phyloP scores from a whole-genome alignment of 1,284 basidiomycete genomes.

The Leccinum pseudoinsigne region DNA sequence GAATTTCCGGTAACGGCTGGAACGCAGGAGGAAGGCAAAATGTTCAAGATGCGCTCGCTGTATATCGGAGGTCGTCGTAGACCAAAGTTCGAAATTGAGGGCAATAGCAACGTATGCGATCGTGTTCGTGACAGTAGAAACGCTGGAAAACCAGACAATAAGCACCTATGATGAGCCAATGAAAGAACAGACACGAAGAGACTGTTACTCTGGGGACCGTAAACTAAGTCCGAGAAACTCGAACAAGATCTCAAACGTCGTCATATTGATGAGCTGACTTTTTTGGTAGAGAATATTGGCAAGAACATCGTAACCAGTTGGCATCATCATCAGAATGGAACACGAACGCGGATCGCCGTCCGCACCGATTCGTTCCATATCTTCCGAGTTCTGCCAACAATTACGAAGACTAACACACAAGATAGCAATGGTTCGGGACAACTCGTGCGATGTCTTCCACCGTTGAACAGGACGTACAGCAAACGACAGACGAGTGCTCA shows the following conservation, averaged over 20 bases:
- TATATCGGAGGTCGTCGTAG: conserved; percentile 65
- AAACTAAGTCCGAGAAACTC: conserved; percentile 85
- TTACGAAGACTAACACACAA: too few species aligned
- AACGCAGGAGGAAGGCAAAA: conserved; percentile 71
- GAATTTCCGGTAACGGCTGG: conserved; percentile 52
- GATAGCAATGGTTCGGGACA: too few species aligned
- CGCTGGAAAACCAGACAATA: conserved; percentile 39
- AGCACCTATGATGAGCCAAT: background rate
- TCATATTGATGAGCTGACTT: too few species aligned
- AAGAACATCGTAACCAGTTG: too few species aligned
- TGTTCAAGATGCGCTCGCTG: conserved; percentile 80
- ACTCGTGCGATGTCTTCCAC: too few species aligned
- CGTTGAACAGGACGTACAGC: too few species aligned
- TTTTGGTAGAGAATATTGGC: too few species aligned
- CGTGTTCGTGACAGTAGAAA: conserved; percentile 81
- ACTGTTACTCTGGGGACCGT: conserved; percentile 70
- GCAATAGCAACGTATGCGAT: conserved; percentile 83
- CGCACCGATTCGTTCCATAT: too few species aligned
- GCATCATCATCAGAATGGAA: too few species aligned
- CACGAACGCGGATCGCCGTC: too few species aligned
- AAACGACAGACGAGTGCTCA: too few species aligned
- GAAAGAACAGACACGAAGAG: conserved; percentile 5
- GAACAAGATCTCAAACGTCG: conserved; percentile 60
- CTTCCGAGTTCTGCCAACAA: too few species aligned
- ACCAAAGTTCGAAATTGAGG: conserved; percentile 92